Percentiles rank a stretch among this genome's conserved stretches.
These are phyloP conservation scores for Neofusicoccum laricinum DNA, from an alignment of 2,329 filamentous ascomycete species.

Conservation along the genomic window DNA sequence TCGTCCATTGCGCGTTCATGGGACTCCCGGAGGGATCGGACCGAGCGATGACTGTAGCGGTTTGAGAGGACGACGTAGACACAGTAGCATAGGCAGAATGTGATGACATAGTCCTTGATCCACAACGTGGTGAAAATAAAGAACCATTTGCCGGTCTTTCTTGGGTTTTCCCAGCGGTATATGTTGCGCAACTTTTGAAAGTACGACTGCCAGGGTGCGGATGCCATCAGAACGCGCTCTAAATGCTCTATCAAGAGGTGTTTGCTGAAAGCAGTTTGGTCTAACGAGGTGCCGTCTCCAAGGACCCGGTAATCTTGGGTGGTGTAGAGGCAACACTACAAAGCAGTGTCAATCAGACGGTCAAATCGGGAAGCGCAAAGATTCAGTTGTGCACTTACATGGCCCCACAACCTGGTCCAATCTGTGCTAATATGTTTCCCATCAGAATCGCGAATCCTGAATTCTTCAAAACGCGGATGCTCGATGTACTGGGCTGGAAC, in stretches of 20 bases:
- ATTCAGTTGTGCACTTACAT: conserved; percentile 20
- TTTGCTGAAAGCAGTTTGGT: conserved; percentile 34
- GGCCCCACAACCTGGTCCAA: conserved; percentile 34
- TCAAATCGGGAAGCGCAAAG: background rate
- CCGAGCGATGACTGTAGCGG: conserved; percentile 26
- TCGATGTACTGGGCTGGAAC: conserved; percentile 29
- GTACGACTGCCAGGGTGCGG: conserved; percentile 40
- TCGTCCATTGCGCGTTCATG: conserved; percentile 31
- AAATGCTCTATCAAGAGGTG: conserved; percentile 34
- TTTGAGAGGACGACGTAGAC: conserved; percentile 34
- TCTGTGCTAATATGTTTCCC: conserved; percentile 25
- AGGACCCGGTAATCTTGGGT: conserved; percentile 28
- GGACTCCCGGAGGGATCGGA: conserved; percentile 33
- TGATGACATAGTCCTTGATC: conserved; percentile 36
- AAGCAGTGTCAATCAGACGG: conserved; percentile 21
- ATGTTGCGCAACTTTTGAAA: conserved; percentile 34
- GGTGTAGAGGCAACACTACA: conserved; percentile 26
- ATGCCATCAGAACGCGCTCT: conserved; percentile 40
- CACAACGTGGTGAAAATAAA: conserved; percentile 34
- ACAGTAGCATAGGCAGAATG: conserved; percentile 35
- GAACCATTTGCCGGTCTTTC: conserved; percentile 31
- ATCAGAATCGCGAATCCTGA: conserved; percentile 23
- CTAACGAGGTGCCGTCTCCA: conserved; percentile 26
- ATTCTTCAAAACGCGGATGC: conserved; percentile 27
- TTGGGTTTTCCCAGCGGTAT: conserved; percentile 40